Percentiles rank a stretch among this genome's conserved stretches.
These are phyloP conservation scores for Cystobasidiaceae sp. DNA, from an alignment of 1,284 basidiomycete genomes.

Conservation along the genomic window DNA sequence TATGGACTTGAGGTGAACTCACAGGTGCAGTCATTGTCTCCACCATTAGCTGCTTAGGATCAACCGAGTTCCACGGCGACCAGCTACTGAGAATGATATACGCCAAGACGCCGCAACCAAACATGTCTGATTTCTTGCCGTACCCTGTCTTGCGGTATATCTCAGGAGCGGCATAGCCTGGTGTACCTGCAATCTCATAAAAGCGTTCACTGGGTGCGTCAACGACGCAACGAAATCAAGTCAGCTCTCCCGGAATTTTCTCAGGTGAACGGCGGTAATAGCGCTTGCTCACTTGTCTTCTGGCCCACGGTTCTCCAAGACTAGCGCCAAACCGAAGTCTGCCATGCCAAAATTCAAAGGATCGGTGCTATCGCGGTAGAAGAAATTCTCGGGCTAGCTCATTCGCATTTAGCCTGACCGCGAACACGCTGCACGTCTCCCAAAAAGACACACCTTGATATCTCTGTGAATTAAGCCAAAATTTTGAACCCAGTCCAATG, in stretches of 20 bases:
- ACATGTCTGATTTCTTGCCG: conserved; percentile 14
- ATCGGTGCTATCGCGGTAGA: conserved; percentile 20
- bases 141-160: conserved; percentile 28
- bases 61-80: conserved; percentile 15
- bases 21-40: conserved; percentile 17
- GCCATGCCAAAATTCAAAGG: conserved; percentile 19
- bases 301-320: conserved; percentile 1
- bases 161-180: conserved; percentile 40
- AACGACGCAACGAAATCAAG: too few relatives aligned
- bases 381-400: conserved; percentile 25
- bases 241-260: too few relatives aligned
- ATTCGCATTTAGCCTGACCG: neutral
- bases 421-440: neutral
- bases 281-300: too few relatives aligned
- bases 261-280: too few relatives aligned
- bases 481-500: conserved; percentile 2
- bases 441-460: conserved; percentile 11
- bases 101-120: conserved; percentile 15
- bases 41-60: conserved; percentile 10
- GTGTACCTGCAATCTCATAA: conserved; percentile 35
- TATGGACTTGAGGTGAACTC: too few relatives aligned
- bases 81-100: conserved; percentile 6
- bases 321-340: conserved; percentile 18
- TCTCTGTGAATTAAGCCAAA: conserved; percentile 21
- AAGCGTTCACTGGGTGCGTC: conserved; percentile 33